Evolutionary conservation across 2,329 filamentous ascomycete genomes (phyloP).

Genomic region (Epicoccum sorghinum): DNA sequence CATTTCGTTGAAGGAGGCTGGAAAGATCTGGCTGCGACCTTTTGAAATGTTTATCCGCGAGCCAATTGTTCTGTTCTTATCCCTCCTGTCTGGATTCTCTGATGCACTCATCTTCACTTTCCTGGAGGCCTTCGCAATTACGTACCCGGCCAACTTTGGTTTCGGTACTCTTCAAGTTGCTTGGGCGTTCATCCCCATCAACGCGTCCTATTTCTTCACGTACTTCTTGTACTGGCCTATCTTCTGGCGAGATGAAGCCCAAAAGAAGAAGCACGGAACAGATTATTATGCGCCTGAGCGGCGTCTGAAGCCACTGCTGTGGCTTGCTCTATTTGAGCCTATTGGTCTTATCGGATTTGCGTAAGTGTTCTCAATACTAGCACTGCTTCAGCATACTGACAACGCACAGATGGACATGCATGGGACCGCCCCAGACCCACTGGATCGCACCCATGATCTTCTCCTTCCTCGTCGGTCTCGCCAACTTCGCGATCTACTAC

Average conservation of each 20-base stretch:
- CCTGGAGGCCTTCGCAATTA: constrained; percentile 71
- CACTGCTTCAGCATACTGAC: neutral
- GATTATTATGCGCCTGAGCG: constrained; percentile 62
- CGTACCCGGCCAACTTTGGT: constrained; percentile 67
- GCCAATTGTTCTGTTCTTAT: constrained; percentile 74
- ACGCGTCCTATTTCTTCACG: constrained; percentile 67
- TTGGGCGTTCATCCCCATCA: constrained; percentile 60
- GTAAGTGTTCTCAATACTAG: neutral
- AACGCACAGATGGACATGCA: constrained; percentile 60
- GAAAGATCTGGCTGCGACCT: constrained; percentile 55
- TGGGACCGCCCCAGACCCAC: constrained; percentile 63
- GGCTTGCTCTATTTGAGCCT: constrained; percentile 62
- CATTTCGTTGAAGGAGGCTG: constrained; percentile 43
- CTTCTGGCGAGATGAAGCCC: constrained; percentile 51
- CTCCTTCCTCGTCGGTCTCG: constrained; percentile 69
- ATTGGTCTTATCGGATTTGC: constrained; percentile 74
- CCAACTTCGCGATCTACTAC: constrained; percentile 74
- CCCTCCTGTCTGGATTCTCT: constrained; percentile 74
- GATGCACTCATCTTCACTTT: constrained; percentile 81
- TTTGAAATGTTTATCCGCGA: constrained; percentile 75
- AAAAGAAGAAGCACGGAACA: constrained; percentile 43
- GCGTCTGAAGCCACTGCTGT: constrained; percentile 69
- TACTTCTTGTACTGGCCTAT: constrained; percentile 64
- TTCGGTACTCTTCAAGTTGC: constrained; percentile 65
- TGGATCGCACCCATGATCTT: constrained; percentile 74